Evolutionary conservation across 768 basidiomycete genomes (phyloP).

Genomic region (Termitomyces sp.): DNA sequence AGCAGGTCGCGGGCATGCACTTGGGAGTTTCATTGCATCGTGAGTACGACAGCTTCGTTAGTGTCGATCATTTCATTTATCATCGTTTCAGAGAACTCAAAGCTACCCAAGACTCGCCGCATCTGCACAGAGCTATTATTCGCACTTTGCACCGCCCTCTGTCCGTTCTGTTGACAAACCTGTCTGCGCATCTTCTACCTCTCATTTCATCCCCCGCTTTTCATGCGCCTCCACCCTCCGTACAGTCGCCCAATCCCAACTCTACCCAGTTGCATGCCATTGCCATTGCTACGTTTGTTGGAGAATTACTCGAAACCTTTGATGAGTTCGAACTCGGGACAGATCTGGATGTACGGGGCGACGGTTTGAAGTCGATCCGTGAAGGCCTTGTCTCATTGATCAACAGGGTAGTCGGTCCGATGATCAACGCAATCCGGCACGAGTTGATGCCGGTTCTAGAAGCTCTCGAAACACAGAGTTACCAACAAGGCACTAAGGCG

Average conservation of each 20-base stretch:
- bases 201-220: conserved; percentile 63
- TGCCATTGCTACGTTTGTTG: conserved; percentile 62
- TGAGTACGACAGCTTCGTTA: conserved; percentile 32
- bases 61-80: conserved; percentile 7
- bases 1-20: conserved; percentile 59
- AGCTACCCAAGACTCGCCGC: conserved; percentile 54
- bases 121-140: conserved; percentile 64
- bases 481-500: conserved; percentile 22
- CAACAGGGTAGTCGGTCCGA: conserved; percentile 58
- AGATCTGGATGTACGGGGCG: conserved; percentile 56
- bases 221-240: conserved; percentile 43
- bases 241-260: conserved; percentile 49
- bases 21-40: conserved; percentile 69
- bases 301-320: conserved; percentile 67
- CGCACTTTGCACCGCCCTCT: conserved; percentile 73
- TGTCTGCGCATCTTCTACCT: conserved; percentile 64
- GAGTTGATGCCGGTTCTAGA: conserved; percentile 60
- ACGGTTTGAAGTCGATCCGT: conserved; percentile 65
- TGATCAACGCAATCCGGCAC: conserved; percentile 54
- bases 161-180: conserved; percentile 65
- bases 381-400: conserved; percentile 67
- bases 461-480: conserved; percentile 47
- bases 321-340: conserved; percentile 60
- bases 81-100: conserved; percentile 54
- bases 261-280: conserved; percentile 69